Conservation (phyloP, 441 rosid species). For the Populus hybrid region DNA sequence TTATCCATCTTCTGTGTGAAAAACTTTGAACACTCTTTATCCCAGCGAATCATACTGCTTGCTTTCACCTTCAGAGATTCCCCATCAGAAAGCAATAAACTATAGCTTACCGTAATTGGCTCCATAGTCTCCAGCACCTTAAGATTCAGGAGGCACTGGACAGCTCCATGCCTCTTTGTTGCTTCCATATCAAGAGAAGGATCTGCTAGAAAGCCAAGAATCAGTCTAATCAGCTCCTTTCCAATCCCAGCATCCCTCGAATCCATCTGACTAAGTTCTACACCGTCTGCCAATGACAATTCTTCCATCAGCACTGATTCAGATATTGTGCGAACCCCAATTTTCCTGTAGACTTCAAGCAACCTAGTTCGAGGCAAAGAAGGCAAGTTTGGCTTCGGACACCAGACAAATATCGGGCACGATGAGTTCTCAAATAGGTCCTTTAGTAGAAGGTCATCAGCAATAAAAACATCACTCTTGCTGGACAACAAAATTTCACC, state of each 20-base stretch:
- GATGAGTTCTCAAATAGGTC: constrained; percentile 42
- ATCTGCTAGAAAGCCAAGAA: constrained; percentile 56
- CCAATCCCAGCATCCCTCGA: constrained; percentile 21
- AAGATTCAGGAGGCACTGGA: constrained; percentile 37
- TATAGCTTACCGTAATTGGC: constrained; percentile 37
- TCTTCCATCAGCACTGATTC: constrained; percentile 41
- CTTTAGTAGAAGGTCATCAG: constrained; percentile 63
- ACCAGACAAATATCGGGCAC: constrained; percentile 61
- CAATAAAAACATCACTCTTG: constrained; percentile 52
- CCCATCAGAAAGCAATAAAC: constrained; percentile 37
- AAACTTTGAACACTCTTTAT: constrained; percentile 41
- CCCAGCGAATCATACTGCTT: constrained; percentile 54
- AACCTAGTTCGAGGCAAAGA: constrained; percentile 37
- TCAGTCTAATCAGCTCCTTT: constrained; percentile 41
- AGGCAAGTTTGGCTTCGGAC: constrained; percentile 46
- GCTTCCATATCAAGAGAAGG: constrained; percentile 45
- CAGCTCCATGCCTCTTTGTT: constrained; percentile 42
- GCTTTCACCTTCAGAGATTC: constrained; percentile 25
- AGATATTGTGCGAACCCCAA: constrained; percentile 66
- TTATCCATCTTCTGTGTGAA: constrained; percentile 43
- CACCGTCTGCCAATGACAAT: constrained; percentile 19
- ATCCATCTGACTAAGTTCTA: constrained; percentile 24
- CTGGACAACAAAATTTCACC: constrained; percentile 35
- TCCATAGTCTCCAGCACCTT: constrained; percentile 39
- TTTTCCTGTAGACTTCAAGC: constrained; percentile 42